Conservation (phyloP, 805 yeast genomes). For the Candida vartiovaarae region DNA sequence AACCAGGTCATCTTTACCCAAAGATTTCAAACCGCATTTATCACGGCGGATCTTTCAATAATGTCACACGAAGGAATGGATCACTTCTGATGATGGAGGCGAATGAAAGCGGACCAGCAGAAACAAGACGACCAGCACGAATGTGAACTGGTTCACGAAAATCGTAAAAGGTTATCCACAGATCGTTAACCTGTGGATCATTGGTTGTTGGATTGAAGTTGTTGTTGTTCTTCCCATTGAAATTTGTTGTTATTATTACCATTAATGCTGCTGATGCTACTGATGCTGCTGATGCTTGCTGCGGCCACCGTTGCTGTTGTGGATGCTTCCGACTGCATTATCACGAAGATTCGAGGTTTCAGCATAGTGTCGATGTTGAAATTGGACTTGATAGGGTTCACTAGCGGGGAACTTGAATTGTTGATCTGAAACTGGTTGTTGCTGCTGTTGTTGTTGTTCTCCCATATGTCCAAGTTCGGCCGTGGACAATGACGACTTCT, state of each 20-base stretch:
- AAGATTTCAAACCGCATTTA: conserved; percentile 8
- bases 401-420: too few species aligned
- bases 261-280: too few species aligned
- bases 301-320: too few species aligned
- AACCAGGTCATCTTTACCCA: conserved; percentile 12
- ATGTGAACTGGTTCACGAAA: conserved; percentile 23
- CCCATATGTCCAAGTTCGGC: not conserved
- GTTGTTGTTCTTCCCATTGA: too few species aligned
- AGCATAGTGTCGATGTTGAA: too few species aligned
- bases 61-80: conserved; percentile 23
- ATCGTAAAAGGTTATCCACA: conserved; percentile 25
- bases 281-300: too few species aligned
- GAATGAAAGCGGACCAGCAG: conserved; percentile 27
- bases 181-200: not conserved
- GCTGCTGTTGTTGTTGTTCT: not conserved
- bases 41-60: conserved; percentile 23
- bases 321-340: too few species aligned
- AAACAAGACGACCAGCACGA: conserved; percentile 27
- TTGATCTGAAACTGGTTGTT: too few species aligned
- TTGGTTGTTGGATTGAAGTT: too few species aligned
- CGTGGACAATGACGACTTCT: not conserved
- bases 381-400: too few species aligned
- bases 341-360: too few species aligned
- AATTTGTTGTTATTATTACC: too few species aligned
- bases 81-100: conserved; percentile 24